phyloP scores from a whole-genome alignment of 2,329 filamentous ascomycete genomes.

The Apiospora koreana region DNA sequence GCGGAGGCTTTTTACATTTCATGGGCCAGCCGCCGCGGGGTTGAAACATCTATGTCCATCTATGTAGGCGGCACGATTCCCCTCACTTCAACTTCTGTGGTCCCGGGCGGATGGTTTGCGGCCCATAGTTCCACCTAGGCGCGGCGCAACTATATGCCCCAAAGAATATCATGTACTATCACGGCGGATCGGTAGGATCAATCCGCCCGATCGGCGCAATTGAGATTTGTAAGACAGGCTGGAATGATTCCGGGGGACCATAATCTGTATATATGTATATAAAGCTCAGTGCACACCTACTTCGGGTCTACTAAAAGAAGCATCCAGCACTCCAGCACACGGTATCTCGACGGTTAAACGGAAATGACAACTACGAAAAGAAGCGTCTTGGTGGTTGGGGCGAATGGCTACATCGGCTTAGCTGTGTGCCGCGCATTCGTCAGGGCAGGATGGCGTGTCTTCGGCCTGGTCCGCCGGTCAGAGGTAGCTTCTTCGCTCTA shows the following conservation, averaged over 20 bases:
- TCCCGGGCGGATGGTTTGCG: not conserved
- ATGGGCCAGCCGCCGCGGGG: constrained; percentile 21
- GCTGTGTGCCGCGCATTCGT: constrained; percentile 47
- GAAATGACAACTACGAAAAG: constrained; percentile 8
- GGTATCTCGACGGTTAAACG: not conserved
- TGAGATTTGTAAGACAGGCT: not conserved
- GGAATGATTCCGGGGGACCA: not conserved
- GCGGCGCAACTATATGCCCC: not conserved
- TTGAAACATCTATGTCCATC: not conserved
- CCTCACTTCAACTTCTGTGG: not conserved
- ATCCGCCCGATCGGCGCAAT: not conserved
- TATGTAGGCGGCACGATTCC: not conserved
- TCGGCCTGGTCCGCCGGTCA: constrained; percentile 43
- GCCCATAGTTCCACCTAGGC: constrained; percentile 5
- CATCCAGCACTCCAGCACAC: too few relatives aligned
- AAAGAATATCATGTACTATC: not conserved
- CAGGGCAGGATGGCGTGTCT: constrained; percentile 45
- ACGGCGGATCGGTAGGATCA: not conserved
- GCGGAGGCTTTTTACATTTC: constrained; percentile 33
- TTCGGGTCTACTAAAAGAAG: not conserved
- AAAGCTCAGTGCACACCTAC: not conserved
- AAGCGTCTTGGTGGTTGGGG: constrained; percentile 47
- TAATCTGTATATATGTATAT: not conserved
- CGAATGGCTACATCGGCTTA: constrained; percentile 50
- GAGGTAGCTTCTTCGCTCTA: constrained; percentile 31